Base-by-base conservation (phyloP, 129 eudicot genomes). In the Helianthus annuus region DNA sequence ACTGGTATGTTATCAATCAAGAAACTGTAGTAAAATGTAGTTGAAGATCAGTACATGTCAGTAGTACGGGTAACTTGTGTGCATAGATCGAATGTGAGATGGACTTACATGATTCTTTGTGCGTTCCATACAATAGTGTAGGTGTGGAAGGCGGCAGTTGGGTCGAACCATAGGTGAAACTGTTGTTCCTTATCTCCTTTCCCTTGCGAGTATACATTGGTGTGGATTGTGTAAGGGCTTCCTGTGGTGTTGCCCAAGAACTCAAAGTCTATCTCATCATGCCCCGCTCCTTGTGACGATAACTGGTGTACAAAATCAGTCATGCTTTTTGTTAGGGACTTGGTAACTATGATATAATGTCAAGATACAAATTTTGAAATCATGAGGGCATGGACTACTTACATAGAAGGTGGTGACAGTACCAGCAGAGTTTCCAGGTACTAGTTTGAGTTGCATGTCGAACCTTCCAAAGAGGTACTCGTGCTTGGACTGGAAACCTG, bases 181-280 rank as follows among this genome's bases (percentile, higher is more conserved):
- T 54, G 32, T 54, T 54, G 63, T 56, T 56, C 63, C n/a, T 56
- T 56, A 4, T 56, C 34, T 56, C 63, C 63, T 22, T 56, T 56
- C 38, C 63, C 63, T 72, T 59, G 59, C 1, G 76, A 44, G 48
- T 40, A 72, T 0, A 59, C 76, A 2, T 60, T 24, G 38, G 76
- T 71, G 68, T 72, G 63, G 63, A 56, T 56, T 10, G 63, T 56
- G 38, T 56, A 56, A 56, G 63, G 63, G 63, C 13, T 56, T 9
- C 63, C 68, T 3, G 76, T 56, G 6, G 68, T 38, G 57, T 72
- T 72, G n/a, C 76, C 76, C 14, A 72, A 27, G 49, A 72, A 72
- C 27, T 72, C 76, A 58, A 71, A 71, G 76, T 71, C 76, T 17
- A 71, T 71, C 55, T 71, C 76, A 44, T 71, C 76, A 22, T 71